Percentiles rank a stretch among this genome's conserved stretches.
Evolutionary conservation across 495 filamentous ascomycete genomes (phyloP).

Genomic region (Penicillium egyptiacum): DNA sequence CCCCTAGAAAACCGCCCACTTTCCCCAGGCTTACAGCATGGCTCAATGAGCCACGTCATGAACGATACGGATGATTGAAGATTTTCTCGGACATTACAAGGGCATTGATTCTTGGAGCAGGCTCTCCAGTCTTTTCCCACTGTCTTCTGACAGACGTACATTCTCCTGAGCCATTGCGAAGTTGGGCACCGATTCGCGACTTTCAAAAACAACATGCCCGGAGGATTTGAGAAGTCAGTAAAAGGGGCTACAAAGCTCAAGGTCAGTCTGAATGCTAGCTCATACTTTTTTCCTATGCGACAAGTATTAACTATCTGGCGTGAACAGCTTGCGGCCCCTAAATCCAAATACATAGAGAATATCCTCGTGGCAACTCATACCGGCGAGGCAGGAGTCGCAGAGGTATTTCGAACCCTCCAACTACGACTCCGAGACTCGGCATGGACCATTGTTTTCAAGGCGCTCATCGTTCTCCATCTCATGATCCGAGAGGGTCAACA

Average conservation of each 20-base stretch:
- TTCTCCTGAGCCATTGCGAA: background rate
- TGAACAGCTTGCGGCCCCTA: slow-evolving; percentile 83
- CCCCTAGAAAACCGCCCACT: slow-evolving; percentile 11
- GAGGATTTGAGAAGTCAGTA: slow-evolving; percentile 85
- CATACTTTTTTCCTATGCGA: background rate
- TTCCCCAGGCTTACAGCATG: slow-evolving; percentile 31
- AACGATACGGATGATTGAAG: slow-evolving; percentile 29
- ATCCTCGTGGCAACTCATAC: slow-evolving; percentile 94
- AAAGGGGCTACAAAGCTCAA: slow-evolving; percentile 95
- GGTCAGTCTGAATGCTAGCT: slow-evolving; percentile 46
- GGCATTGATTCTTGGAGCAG: slow-evolving; percentile 27
- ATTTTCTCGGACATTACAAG: slow-evolving; percentile 25
- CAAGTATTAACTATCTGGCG: slow-evolving; percentile 8
- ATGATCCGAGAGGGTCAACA: slow-evolving; percentile 96
- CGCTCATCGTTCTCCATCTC: slow-evolving; percentile 89
- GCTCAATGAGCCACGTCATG: slow-evolving; percentile 37
- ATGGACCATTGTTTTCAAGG: slow-evolving; percentile 98
- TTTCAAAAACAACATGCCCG: slow-evolving; percentile 60
- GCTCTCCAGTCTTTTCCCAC: slow-evolving; percentile 19
- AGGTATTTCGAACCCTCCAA: slow-evolving; percentile 91
- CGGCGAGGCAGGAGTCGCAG: slow-evolving; percentile 91
- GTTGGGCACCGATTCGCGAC: slow-evolving; percentile 13
- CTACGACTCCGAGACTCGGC: slow-evolving; percentile 88
- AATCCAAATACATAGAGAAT: slow-evolving; percentile 99
- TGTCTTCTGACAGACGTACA: background rate